A percentile compares a stretch with the other conserved stretches of the same genome.
Evolutionary conservation across 805 yeast species (phyloP).

Genomic region (Saccharomycopsis capsularis): DNA sequence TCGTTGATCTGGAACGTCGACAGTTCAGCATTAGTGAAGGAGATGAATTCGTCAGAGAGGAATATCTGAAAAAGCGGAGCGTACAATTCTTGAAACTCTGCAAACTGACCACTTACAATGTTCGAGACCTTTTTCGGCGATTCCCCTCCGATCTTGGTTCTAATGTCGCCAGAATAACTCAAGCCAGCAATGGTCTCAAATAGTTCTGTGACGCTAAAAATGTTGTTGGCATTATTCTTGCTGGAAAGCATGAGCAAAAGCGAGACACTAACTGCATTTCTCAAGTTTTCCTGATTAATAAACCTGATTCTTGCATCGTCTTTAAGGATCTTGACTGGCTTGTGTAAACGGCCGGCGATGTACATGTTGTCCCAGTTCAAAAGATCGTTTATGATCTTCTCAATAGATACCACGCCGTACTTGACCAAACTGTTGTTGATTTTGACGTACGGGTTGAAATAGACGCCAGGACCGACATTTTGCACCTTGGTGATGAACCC

Average conservation of each 20-base stretch:
- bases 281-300: slow-evolving; percentile 68
- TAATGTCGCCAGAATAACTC: slow-evolving; percentile 85
- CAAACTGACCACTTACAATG: slow-evolving; percentile 72
- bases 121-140: slow-evolving; percentile 83
- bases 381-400: slow-evolving; percentile 57
- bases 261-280: slow-evolving; percentile 69
- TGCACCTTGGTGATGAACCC: slow-evolving; percentile 51
- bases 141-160: slow-evolving; percentile 83
- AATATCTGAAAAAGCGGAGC: slow-evolving; percentile 49
- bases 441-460: slow-evolving; percentile 84
- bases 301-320: slow-evolving; percentile 58
- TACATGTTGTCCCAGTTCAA: slow-evolving; percentile 82
- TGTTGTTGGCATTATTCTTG: slow-evolving; percentile 12
- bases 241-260: slow-evolving; percentile 43
- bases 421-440: slow-evolving; percentile 58
- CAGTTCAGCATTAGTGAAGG: slow-evolving; percentile 17
- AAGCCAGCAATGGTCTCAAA: slow-evolving; percentile 72
- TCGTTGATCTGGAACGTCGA: slow-evolving; percentile 29
- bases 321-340: slow-evolving; percentile 75
- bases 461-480: slow-evolving; percentile 79
- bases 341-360: slow-evolving; percentile 87
- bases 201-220: slow-evolving; percentile 55
- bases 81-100: slow-evolving; percentile 64
- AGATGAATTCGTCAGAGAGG: slow-evolving; percentile 28
- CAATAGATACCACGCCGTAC: slow-evolving; percentile 76